phyloP scores from a whole-genome alignment of 2,329 filamentous ascomycete species.

The Sarocladium oryzae region DNA sequence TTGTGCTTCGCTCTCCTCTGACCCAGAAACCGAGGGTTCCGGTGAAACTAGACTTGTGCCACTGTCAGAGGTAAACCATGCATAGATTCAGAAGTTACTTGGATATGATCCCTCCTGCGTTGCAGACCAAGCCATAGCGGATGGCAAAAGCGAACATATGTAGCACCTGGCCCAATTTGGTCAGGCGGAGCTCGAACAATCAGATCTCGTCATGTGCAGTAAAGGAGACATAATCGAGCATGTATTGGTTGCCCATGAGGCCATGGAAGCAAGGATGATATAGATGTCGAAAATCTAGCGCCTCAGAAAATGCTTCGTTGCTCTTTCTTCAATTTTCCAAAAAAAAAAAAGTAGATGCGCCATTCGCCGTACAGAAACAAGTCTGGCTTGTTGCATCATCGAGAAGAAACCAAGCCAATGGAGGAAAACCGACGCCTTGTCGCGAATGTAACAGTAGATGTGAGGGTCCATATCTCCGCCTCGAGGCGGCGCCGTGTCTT shows the following conservation, averaged over 20 bases:
- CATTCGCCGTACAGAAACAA: slow-evolving; percentile 11
- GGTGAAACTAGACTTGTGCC: not conserved
- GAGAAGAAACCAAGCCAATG: not conserved
- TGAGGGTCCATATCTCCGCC: slow-evolving; percentile 1
- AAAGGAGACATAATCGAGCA: not conserved
- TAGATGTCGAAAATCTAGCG: slow-evolving; percentile 7
- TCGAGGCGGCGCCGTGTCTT: slow-evolving; percentile 5
- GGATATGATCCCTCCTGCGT: not conserved
- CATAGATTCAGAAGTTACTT: not conserved
- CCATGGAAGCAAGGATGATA: not conserved
- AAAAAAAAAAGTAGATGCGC: slow-evolving; percentile 7
- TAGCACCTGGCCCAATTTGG: not conserved
- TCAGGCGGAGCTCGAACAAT: not conserved
- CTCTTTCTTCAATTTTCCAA: slow-evolving; percentile 5
- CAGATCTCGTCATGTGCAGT: not conserved
- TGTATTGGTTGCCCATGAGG: not conserved
- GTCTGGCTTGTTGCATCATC: slow-evolving; percentile 6
- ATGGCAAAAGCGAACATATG: not conserved
- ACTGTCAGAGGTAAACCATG: not conserved
- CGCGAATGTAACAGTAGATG: not conserved
- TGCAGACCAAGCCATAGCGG: not conserved
- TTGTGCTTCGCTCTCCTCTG: no score
- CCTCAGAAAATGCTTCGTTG: slow-evolving; percentile 10
- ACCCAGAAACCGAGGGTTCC: not conserved
- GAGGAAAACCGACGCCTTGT: slow-evolving; percentile 1